Evolutionary conservation across 2,329 filamentous ascomycete genomes (phyloP).

Genomic region (Ophiostoma triangulosporum): DNA sequence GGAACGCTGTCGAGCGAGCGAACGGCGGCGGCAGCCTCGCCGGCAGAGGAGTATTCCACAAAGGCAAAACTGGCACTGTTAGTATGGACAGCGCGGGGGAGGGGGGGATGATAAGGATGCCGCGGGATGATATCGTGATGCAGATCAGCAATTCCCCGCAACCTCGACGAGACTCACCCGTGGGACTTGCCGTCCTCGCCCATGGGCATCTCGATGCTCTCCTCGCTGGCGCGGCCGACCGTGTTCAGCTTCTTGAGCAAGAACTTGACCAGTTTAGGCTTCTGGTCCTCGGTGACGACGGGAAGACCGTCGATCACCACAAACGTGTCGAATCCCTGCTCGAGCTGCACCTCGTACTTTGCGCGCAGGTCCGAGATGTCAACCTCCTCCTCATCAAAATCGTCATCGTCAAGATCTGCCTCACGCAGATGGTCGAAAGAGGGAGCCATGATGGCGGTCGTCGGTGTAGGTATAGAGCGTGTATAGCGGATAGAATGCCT

Average conservation of each 20-base stretch:
- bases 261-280: constrained; percentile 91
- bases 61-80: constrained; percentile 67
- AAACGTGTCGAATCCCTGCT: constrained; percentile 92
- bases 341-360: constrained; percentile 89
- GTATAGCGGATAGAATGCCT: too few species aligned
- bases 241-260: constrained; percentile 82
- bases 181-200: constrained; percentile 75
- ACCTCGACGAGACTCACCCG: constrained; percentile 42
- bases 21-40: constrained; percentile 78
- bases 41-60: constrained; percentile 85
- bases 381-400: constrained; percentile 84
- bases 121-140: background rate
- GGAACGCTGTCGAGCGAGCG: constrained; percentile 76
- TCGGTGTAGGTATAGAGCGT: background rate
- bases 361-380: constrained; percentile 90
- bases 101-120: background rate
- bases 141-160: background rate
- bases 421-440: constrained; percentile 88
- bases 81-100: background rate
- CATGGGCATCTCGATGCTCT: constrained; percentile 87
- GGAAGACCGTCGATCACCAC: constrained; percentile 93
- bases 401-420: constrained; percentile 73
- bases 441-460: constrained; percentile 60
- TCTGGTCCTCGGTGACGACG: constrained; percentile 76
- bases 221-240: constrained; percentile 73